Base-by-base conservation (phyloP, 2,329 filamentous ascomycete genomes). In the Beauveria asiatica region DNA sequence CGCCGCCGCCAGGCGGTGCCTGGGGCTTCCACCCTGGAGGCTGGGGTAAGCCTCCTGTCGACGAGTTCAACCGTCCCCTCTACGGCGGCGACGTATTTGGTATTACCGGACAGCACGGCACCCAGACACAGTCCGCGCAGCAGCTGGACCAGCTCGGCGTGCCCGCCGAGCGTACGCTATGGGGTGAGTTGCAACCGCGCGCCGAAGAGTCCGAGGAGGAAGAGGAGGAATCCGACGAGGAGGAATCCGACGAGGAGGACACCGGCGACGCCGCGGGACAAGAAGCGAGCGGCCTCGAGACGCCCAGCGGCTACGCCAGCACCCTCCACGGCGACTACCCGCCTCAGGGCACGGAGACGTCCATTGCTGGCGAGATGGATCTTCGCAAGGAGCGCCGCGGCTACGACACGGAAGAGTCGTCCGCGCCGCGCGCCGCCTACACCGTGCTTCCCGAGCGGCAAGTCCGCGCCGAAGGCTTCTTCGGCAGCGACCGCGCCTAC, bases 11-110 rank as follows among this genome's bases (percentile, higher is more conserved):
- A 1, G 93, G 93, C 52, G 92, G 89, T 25, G 84, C 87, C 61
- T 99, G 94, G 94, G 94, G 94, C 2, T 99, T 96, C 73, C 89
- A 93, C 66, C 92, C 93, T 8, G 94, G 94, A 62, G 92, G 93
- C 62, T 99, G 93, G 79, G 94, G 94, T 55, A 97, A 97, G 72
- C 93, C 94, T 0, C 94, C 94, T 0, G 86, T 96, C 1, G 93
- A 97, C 70, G 94, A 97, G 67, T 89, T 90, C 72, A 96, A 96
- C 72, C 81, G 90, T 55, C 92, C 94, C 0, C 78, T 97, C 3
- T 97, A 92, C 70, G 94, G 93, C 57, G 93, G 94, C 66, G 94
- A 99, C 73, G 90, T 97, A 23, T 97, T 96, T 70, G 94, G 94
- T 62, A 84, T 95, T 52, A 79, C 79, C 23, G 74, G 73, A 4